Conservation (phyloP, 2,329 filamentous ascomycete genomes). For the Sordariomycetes sp. region DNA sequence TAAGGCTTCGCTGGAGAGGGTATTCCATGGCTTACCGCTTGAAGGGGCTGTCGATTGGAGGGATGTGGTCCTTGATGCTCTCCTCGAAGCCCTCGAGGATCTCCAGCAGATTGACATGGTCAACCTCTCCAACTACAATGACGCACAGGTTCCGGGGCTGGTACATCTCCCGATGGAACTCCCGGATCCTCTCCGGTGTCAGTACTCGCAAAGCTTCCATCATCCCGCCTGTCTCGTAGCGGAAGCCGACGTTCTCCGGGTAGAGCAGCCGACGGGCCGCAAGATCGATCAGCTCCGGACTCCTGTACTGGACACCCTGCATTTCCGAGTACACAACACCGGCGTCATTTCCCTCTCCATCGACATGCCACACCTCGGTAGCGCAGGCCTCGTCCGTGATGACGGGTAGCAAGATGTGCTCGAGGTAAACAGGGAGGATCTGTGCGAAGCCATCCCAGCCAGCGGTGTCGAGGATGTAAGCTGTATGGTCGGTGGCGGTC, state of each 20-base stretch:
- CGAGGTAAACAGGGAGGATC: slow-evolving; percentile 88
- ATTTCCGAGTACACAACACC: slow-evolving; percentile 98
- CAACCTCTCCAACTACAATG: slow-evolving; percentile 82
- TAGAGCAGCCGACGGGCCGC: slow-evolving; percentile 72
- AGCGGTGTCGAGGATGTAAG: slow-evolving; percentile 88
- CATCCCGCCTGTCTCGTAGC: slow-evolving; percentile 97
- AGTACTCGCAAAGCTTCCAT: slow-evolving; percentile 82
- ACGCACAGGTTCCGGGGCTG: slow-evolving; percentile 92
- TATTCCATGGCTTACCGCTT: slow-evolving; percentile 34
- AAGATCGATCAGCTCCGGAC: slow-evolving; percentile 79
- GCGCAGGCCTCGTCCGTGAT: slow-evolving; percentile 87
- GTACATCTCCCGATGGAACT: slow-evolving; percentile 94
- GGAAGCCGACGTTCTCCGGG: slow-evolving; percentile 80
- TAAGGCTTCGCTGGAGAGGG: background rate
- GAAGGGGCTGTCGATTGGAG: slow-evolving; percentile 64
- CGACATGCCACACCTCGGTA: slow-evolving; percentile 93
- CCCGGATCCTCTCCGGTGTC: slow-evolving; percentile 81
- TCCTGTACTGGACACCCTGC: slow-evolving; percentile 86
- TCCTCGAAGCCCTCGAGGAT: slow-evolving; percentile 85
- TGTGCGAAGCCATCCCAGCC: slow-evolving; percentile 96
- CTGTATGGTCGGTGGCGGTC: slow-evolving; percentile 93
- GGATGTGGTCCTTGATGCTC: slow-evolving; percentile 73
- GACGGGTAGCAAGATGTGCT: slow-evolving; percentile 85
- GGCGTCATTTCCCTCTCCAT: slow-evolving; percentile 88
- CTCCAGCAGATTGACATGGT: slow-evolving; percentile 68